Conservation (phyloP, 805 yeast genomes). For the Yarrowia deformans region DNA sequence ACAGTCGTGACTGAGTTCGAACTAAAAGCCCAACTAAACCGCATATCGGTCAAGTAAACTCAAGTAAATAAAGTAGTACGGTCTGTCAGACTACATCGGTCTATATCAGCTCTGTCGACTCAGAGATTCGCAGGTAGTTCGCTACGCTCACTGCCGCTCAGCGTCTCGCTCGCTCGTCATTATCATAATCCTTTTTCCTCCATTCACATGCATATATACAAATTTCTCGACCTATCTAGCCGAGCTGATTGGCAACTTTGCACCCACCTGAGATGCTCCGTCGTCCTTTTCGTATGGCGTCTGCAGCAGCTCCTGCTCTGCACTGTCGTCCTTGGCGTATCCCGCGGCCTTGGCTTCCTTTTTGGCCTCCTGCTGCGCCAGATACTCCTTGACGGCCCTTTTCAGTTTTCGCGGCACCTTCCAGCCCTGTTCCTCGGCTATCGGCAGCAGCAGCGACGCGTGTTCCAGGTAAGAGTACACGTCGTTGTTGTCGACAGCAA, state of each 20-base stretch:
- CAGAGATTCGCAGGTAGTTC: no score
- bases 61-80: no score
- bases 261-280: slow-evolving; percentile 20
- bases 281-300: not conserved
- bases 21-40: no score
- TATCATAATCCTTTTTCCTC: slow-evolving; percentile 17
- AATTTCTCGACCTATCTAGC: not conserved
- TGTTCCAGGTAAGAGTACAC: slow-evolving; percentile 21
- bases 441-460: not conserved
- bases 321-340: not conserved
- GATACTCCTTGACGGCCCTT: slow-evolving; percentile 1
- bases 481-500: slow-evolving; percentile 28
- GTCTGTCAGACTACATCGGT: no score
- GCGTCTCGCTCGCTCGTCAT: not conserved
- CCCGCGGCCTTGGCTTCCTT: not conserved
- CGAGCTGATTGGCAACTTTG: no score
- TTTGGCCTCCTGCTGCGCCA: not conserved
- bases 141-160: no score
- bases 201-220: slow-evolving; percentile 34
- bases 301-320: slow-evolving; percentile 1
- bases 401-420: not conserved
- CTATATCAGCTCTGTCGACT: no score
- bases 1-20: no score
- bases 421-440: slow-evolving; percentile 31
- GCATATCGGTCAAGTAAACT: no score